Percentiles rank a stretch among this genome's conserved stretches.
These are phyloP conservation scores for Isochrysis galbana DNA, from an alignment of 78 protist genomes.

Conservation along the genomic window DNA sequence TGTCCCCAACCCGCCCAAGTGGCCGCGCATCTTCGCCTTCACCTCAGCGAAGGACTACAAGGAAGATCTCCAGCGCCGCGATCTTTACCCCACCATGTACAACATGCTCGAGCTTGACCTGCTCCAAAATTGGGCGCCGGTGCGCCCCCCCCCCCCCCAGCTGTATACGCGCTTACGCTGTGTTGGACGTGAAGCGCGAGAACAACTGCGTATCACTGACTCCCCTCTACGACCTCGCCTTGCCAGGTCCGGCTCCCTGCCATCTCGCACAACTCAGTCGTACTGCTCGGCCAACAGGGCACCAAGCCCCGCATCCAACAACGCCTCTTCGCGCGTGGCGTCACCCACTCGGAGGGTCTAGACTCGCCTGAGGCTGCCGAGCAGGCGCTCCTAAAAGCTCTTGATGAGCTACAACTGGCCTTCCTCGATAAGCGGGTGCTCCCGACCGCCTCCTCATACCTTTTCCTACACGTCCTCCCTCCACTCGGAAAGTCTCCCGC, in stretches of 20 bases:
- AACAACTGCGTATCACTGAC: no score
- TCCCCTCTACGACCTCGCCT: constrained; percentile 63
- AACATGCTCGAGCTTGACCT: constrained; percentile 79
- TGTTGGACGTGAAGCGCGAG: no score
- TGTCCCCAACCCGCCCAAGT: constrained; percentile 28
- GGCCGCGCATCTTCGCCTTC: constrained; percentile 77
- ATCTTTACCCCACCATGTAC: constrained; percentile 88
- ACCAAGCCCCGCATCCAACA: constrained; percentile 41
- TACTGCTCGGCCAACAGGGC: constrained; percentile 32
- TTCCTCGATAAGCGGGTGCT: neutral
- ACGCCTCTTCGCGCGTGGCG: constrained; percentile 30
- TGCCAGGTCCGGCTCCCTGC: no score
- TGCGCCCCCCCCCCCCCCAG: no score
- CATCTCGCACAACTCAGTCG: constrained; percentile 64
- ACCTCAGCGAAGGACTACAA: constrained; percentile 63
- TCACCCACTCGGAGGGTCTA: constrained; percentile 22
- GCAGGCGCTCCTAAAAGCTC: constrained; percentile 51
- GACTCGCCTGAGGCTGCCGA: neutral
- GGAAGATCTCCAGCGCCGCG: constrained; percentile 81
- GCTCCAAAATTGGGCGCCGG: constrained; percentile 60
- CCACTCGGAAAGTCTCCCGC: constrained; percentile 51
- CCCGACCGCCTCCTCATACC: constrained; percentile 43
- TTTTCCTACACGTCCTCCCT: constrained; percentile 86
- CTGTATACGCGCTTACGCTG: no score
- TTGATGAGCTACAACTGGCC: constrained; percentile 80